phyloP scores from a whole-genome alignment of 2,329 filamentous ascomycete genomes.

The Talaromyces sp. region DNA sequence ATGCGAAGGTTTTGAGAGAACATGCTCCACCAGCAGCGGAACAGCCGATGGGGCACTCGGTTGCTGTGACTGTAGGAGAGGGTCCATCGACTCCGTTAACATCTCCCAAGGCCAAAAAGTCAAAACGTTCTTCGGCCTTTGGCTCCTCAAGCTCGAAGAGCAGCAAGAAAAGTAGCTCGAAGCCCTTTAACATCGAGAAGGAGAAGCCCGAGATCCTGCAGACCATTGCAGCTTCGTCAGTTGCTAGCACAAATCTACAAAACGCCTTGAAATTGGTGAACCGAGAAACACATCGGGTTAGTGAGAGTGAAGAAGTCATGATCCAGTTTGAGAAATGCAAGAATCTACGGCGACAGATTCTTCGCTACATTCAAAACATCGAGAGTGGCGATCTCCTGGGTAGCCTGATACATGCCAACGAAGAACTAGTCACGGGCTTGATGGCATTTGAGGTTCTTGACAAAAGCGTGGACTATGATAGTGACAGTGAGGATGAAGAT shows the following conservation, averaged over 20 bases:
- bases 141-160: constrained; percentile 41
- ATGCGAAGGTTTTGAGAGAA: constrained; percentile 77
- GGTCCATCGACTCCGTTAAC: constrained; percentile 33
- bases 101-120: constrained; percentile 23
- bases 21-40: constrained; percentile 54
- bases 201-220: constrained; percentile 85
- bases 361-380: constrained; percentile 89
- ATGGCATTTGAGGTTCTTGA: constrained; percentile 95
- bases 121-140: constrained; percentile 28
- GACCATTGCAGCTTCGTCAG: constrained; percentile 81
- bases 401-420: constrained; percentile 85
- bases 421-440: constrained; percentile 86
- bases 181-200: constrained; percentile 74
- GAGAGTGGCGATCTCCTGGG: constrained; percentile 90
- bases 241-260: constrained; percentile 83
- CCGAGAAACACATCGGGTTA: constrained; percentile 80
- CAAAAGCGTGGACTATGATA: constrained; percentile 54
- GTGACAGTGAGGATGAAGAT: constrained; percentile 58
- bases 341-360: constrained; percentile 70
- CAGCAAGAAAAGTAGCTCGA: constrained; percentile 48
- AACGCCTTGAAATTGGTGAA: constrained; percentile 89
- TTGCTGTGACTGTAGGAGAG: constrained; percentile 33
- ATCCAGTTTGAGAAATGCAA: constrained; percentile 83
- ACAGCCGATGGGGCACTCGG: constrained; percentile 31
- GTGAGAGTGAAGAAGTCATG: constrained; percentile 70